Evolutionary conservation across 495 filamentous ascomycete species (phyloP).

Genomic region (Extremus antarcticus): DNA sequence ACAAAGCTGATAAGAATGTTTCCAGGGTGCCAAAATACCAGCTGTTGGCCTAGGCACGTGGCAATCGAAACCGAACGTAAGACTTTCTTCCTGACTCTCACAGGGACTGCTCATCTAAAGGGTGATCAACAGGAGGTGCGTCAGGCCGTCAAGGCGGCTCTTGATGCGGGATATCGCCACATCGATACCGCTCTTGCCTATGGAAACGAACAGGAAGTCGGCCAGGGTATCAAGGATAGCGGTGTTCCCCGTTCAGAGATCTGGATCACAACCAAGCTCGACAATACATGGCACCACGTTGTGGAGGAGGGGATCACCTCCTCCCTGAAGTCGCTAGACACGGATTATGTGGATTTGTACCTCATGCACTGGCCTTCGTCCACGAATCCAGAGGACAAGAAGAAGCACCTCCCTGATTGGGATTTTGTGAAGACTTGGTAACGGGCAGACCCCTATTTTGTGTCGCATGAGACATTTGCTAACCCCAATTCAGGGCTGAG

Average conservation of each 20-base stretch:
- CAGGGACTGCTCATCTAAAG: background rate
- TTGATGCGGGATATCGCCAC: slow-evolving; percentile 61
- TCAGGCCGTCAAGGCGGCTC: slow-evolving; percentile 63
- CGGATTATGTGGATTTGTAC: slow-evolving; percentile 75
- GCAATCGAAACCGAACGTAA: slow-evolving; percentile 46
- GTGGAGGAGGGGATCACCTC: slow-evolving; percentile 57
- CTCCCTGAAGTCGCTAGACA: slow-evolving; percentile 57
- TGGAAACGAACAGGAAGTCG: slow-evolving; percentile 75
- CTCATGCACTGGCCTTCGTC: slow-evolving; percentile 75
- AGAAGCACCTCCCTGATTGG: slow-evolving; percentile 57
- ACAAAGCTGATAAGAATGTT: slow-evolving; percentile 33
- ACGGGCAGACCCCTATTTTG: too few species aligned
- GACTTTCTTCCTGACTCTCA: background rate
- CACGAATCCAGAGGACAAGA: slow-evolving; percentile 45
- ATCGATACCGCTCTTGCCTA: slow-evolving; percentile 72
- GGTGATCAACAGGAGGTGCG: slow-evolving; percentile 42
- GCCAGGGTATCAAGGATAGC: slow-evolving; percentile 65
- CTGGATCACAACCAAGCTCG: slow-evolving; percentile 81
- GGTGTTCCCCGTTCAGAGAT: slow-evolving; percentile 72
- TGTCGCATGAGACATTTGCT: too few species aligned
- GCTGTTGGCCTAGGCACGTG: slow-evolving; percentile 71
- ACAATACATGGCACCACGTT: slow-evolving; percentile 68
- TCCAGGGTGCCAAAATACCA: slow-evolving; percentile 48
- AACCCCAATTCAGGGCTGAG: slow-evolving; percentile 36
- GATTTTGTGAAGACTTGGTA: slow-evolving; percentile 71